A percentile compares a stretch with the other conserved stretches of the same genome.
Evolutionary conservation across 2,329 filamentous ascomycete genomes (phyloP).

Genomic region (Colletotrichum ledebouriae): DNA sequence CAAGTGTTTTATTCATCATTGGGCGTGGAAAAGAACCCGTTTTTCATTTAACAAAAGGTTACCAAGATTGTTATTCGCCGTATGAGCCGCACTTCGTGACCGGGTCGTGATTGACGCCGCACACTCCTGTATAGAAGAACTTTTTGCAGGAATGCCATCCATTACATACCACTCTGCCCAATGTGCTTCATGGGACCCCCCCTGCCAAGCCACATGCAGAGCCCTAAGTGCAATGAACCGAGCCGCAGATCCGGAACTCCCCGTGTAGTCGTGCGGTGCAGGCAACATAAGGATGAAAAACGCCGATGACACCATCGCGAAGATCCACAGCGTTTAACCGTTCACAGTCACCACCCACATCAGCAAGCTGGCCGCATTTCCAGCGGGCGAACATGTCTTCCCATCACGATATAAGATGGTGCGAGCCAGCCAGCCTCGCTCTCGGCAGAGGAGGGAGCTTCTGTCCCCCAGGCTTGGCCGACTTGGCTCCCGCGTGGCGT

Average conservation of each 20-base stretch:
- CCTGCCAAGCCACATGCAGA: not conserved
- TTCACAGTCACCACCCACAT: conserved; percentile 13
- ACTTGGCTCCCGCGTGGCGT: conserved; percentile 32
- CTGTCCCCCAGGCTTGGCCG: conserved; percentile 31
- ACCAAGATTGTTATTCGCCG: not conserved
- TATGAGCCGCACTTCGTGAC: not conserved
- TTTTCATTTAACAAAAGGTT: too few relatives aligned
- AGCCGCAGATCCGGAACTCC: conserved; percentile 22
- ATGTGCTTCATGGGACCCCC: not conserved
- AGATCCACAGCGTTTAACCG: conserved; percentile 19
- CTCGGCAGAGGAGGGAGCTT: conserved; percentile 1
- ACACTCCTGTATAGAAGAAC: not conserved
- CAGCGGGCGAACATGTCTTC: not conserved
- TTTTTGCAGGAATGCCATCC: not conserved
- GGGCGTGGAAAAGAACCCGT: too few relatives aligned
- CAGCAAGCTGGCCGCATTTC: not conserved
- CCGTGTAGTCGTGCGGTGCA: conserved; percentile 6
- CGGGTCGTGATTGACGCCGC: conserved; percentile 11
- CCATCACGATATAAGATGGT: conserved; percentile 23
- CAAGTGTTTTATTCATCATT: too few relatives aligned
- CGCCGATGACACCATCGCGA: conserved; percentile 36
- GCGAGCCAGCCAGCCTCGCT: not conserved
- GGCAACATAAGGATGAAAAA: conserved; percentile 26
- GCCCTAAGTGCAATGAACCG: conserved; percentile 1
- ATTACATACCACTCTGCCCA: not conserved